A percentile compares a stretch with the other conserved stretches of the same genome.
phyloP scores from a whole-genome alignment of 345 rosid species.

The Capsella bursapastoris region DNA sequence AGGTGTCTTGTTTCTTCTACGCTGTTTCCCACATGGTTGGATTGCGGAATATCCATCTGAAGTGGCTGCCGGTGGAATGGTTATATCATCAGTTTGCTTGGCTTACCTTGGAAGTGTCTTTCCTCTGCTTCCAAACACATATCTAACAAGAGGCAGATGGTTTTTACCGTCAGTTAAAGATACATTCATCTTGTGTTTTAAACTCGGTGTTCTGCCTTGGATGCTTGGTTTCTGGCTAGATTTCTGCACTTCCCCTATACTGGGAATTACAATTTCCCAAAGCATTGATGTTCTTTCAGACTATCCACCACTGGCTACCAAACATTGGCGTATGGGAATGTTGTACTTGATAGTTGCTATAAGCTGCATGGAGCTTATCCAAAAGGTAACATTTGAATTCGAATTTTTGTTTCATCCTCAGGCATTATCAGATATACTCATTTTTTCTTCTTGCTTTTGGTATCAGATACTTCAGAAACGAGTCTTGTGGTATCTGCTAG shows the following conservation, averaged over 20 bases:
- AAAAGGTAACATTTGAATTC: slow-evolving; percentile 19
- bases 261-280: background rate
- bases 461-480: slow-evolving; percentile 28
- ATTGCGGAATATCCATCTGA: slow-evolving; percentile 4
- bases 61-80: slow-evolving; percentile 14
- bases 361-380: slow-evolving; percentile 18
- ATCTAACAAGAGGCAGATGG: background rate
- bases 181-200: slow-evolving; percentile 12
- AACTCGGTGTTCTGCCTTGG: slow-evolving; percentile 30
- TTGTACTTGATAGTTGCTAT: background rate
- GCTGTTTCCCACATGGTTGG: slow-evolving; percentile 1
- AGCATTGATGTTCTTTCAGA: slow-evolving; percentile 8
- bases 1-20: background rate
- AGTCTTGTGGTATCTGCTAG: slow-evolving; percentile 33
- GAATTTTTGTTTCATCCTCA: background rate
- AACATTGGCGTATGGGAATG: slow-evolving; percentile 11
- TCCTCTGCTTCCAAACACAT: background rate
- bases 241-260: slow-evolving; percentile 21
- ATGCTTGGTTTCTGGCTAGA: slow-evolving; percentile 31
- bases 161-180: slow-evolving; percentile 14
- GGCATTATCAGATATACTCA: background rate
- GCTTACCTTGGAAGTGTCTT: slow-evolving; percentile 6
- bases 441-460: background rate
- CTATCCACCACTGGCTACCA: background rate
- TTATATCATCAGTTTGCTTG: background rate